A percentile compares a stretch with the other conserved stretches of the same genome.
Evolutionary conservation across 495 filamentous ascomycete genomes (phyloP).

Genomic region (Xylaria bambusicola): DNA sequence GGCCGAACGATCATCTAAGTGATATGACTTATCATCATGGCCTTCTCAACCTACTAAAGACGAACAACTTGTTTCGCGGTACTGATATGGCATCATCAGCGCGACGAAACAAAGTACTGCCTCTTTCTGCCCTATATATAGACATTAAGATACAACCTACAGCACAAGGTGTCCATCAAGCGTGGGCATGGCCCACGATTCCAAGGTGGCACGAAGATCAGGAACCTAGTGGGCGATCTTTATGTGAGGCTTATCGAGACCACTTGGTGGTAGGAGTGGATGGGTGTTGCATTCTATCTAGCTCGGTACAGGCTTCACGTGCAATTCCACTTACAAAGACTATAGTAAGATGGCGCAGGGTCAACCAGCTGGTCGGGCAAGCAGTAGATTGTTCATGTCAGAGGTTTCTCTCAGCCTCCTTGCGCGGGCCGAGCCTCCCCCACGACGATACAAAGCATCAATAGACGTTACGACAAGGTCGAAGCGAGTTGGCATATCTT

Average conservation of each 20-base stretch:
- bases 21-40: constrained; percentile 5
- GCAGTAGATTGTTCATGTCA: neutral
- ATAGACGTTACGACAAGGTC: neutral
- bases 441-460: constrained; percentile 10
- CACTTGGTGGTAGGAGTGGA: neutral
- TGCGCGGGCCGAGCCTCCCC: constrained; percentile 14
- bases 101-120: constrained; percentile 13
- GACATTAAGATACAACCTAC: constrained; percentile 8
- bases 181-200: neutral
- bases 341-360: neutral
- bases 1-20: constrained; percentile 1
- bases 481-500: neutral
- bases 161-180: constrained; percentile 7
- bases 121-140: constrained; percentile 19
- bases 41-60: neutral
- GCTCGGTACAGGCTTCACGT: neutral
- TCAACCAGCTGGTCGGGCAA: neutral
- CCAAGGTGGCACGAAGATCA: constrained; percentile 8
- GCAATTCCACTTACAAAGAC: neutral
- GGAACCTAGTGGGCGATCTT: constrained; percentile 8
- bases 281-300: neutral
- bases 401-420: constrained; percentile 14
- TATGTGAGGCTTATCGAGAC: constrained; percentile 10
- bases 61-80: neutral
- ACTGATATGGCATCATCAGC: constrained; percentile 2